Base-by-base conservation (phyloP, 495 filamentous ascomycete genomes). In the Lindgomyces ingoldianus region DNA sequence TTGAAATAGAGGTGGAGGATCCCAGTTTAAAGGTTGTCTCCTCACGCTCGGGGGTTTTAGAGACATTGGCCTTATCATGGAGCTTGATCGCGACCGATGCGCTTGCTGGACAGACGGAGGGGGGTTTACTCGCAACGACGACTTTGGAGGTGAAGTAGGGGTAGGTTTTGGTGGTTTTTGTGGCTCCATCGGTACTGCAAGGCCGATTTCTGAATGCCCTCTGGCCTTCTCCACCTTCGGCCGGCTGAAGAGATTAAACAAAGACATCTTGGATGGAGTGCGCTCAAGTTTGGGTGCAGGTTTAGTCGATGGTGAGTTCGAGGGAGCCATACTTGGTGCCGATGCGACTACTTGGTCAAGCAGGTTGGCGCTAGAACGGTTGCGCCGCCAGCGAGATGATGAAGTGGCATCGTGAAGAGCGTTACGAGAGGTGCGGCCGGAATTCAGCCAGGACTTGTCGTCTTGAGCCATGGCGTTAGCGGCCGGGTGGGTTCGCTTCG, bases 1-100 rank as follows among this genome's bases (percentile, higher is more conserved):
- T 70, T 95, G 86, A 75, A 92, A 96, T 6, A 97, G 79, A 2
- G 93, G 89, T 8, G 92, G 91, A 2, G 90, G 87, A 57, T 86
- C 83, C 89, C 91, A 96, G 39, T 57, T 48, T 9, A 48, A 19
- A 6, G 49, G 55, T 21, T 39, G 58, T 53, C 36, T 55, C 46
- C 55, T 60, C 21, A 25, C 53, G n/a, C 18, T 60, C 29, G 64
- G 33, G 4, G 46, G 36, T 48, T 63, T 64, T 29, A 61, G 14
- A 14, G 61, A 67, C 53, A 51, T 60, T 24, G 67, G 63, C 3
- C 50, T 45, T 6, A 69, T 41, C 53, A 68, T 68, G 24, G 49
- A 50, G 45, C 50, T 56, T 14, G 60, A 67, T 36, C 62, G 47
- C 19, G 54, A 33, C 21, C 64, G 49, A 3, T 62, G 64, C 27